Base-by-base conservation (phyloP, 208 protist species). In the Wallacemonas sp. region DNA sequence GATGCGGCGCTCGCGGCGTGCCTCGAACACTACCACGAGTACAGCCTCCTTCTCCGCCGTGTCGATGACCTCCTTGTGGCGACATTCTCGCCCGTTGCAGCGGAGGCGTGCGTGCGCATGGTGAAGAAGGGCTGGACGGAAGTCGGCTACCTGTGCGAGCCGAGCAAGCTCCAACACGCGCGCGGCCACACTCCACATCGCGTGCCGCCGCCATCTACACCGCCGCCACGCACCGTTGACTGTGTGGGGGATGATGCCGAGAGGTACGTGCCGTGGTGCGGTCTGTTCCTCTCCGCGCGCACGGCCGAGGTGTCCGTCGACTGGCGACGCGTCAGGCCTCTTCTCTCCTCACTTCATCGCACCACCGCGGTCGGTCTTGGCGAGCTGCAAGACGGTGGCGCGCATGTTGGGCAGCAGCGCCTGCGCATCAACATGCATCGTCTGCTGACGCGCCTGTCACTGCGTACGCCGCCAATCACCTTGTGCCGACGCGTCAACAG, bases 21-120 rank as follows among this genome's bases (percentile, higher is more conserved):
- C 44, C 65, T 85, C 32, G 62, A 37, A 0, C 30, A 71, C 21
- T 75, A 83, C 63, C 45, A 71, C 24, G 81, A 81, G 64, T 74
- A 77, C 29, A 63, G 83, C 12, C 30, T 89, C 44, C 54, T 88
- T 45, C 62, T 92, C 26, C 78, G 87, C 8, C 87, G 87, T 21
- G 81, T 93, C 13, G 87, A 93, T 60, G 87, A 93, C 62, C 71
- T 93, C 37, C 61, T 93, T 15, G 68, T 93, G 34, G 74, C 80
- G 29, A 86, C 79, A 4, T 66, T 71, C 19, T 89, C 87, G 1
- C 29, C 42, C 33, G 62, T 79, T n/a, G 84, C 87, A 1, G 84
- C 74, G 36, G 44, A 55, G 41, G 57, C 69, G 9, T 93, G 87
- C 58, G 36, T 69, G 38, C 53, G 30, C 5, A 81, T 78, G 45